phyloP scores from a whole-genome alignment of 176 grass and related monocot species.

The Olyra latifolia region DNA sequence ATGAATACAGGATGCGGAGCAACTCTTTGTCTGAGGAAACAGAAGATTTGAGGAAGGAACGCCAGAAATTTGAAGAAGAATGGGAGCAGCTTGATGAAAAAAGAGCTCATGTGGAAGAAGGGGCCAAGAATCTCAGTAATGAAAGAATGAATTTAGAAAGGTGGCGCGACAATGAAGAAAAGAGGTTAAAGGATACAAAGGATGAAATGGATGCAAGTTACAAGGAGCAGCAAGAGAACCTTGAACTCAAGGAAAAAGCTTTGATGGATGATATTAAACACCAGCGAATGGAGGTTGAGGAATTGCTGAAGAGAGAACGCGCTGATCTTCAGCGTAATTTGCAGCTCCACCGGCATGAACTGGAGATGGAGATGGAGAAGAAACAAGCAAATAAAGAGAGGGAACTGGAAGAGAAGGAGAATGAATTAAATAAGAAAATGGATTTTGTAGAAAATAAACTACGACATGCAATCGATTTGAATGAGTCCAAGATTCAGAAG shows the following conservation, averaged over 20 bases:
- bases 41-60: conserved; percentile 78
- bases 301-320: conserved; percentile 62
- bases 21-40: conserved; percentile 66
- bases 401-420: conserved; percentile 64
- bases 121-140: conserved; percentile 59
- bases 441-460: conserved; percentile 68
- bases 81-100: conserved; percentile 96
- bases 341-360: conserved; percentile 59
- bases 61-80: conserved; percentile 89
- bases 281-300: conserved; percentile 54
- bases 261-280: conserved; percentile 58
- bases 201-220: conserved; percentile 52
- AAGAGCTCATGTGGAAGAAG: conserved; percentile 52
- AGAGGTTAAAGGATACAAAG: conserved; percentile 56
- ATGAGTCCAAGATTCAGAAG: conserved; percentile 74
- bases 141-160: conserved; percentile 72
- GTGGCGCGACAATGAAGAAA: conserved; percentile 63
- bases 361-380: conserved; percentile 83
- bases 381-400: conserved; percentile 63
- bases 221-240: conserved; percentile 46
- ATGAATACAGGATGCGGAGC: conserved; percentile 77
- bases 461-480: conserved; percentile 50
- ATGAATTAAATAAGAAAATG: conserved; percentile 62
- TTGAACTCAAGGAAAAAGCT: conserved; percentile 61
- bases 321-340: conserved; percentile 63